Evolutionary conservation across 768 basidiomycete species (phyloP).

Genomic region (Pisolithus albus): DNA sequence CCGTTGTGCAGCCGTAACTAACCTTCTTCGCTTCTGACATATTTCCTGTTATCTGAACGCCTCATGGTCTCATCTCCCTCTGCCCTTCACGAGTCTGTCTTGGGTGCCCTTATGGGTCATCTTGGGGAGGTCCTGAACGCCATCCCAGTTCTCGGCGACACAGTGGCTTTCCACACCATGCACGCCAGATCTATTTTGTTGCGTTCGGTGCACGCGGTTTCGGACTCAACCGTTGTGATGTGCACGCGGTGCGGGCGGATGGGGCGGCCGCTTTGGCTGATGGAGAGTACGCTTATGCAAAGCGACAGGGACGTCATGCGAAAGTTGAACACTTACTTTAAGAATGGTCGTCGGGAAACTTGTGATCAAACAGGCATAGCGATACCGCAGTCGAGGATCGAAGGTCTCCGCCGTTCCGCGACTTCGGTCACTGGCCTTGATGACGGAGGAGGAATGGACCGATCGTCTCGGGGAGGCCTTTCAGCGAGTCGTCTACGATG

Average conservation of each 20-base stretch:
- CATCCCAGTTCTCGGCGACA: neutral
- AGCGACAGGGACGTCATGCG: neutral
- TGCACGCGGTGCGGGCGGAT: no score
- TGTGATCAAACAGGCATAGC: neutral
- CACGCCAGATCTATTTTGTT: no score
- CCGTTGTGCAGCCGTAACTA: neutral
- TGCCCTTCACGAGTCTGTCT: neutral
- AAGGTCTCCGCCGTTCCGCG: neutral
- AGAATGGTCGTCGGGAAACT: neutral
- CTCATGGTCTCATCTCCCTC: neutral
- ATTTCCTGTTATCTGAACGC: neutral
- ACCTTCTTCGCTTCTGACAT: neutral
- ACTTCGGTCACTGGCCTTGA: conserved; percentile 18
- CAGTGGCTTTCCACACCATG: no score
- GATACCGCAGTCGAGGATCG: neutral
- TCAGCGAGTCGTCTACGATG: neutral
- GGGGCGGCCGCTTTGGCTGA: no score
- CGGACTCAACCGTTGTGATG: no score
- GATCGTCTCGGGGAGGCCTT: conserved; percentile 25
- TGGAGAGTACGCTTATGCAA: neutral
- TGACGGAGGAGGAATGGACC: conserved; percentile 23
- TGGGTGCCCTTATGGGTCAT: neutral
- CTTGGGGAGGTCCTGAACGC: neutral
- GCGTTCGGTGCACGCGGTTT: no score
- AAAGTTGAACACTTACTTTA: no score